Conservation (phyloP, 2,329 filamentous ascomycete species). For the Ophiostoma piceae region DNA sequence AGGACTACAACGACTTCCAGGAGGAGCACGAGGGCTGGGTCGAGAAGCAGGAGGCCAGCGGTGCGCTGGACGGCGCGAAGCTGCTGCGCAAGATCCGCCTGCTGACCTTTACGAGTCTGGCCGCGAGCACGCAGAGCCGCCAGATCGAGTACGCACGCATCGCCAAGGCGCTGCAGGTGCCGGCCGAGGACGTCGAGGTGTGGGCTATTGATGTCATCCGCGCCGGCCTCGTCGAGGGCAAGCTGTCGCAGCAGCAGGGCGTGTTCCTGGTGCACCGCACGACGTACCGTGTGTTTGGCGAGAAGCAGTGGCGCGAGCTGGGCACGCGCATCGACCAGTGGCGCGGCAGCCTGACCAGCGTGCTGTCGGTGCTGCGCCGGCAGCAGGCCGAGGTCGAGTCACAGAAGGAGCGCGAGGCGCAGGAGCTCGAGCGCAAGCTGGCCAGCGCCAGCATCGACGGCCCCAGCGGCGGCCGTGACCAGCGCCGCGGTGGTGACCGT, state of each 20-base stretch:
- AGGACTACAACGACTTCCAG: slow-evolving; percentile 93
- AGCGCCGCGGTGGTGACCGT: slow-evolving; percentile 20
- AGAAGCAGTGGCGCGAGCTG: slow-evolving; percentile 97
- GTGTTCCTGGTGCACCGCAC: slow-evolving; percentile 94
- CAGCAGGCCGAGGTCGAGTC: slow-evolving; percentile 75
- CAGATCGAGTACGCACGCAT: slow-evolving; percentile 86
- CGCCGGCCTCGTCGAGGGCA: slow-evolving; percentile 90
- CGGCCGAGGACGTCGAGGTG: slow-evolving; percentile 81
- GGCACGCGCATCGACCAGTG: slow-evolving; percentile 86
- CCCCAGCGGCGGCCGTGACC: slow-evolving; percentile 31
- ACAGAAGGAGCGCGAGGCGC: slow-evolving; percentile 71
- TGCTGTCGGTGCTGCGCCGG: slow-evolving; percentile 69
- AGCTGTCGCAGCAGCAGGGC: slow-evolving; percentile 85
- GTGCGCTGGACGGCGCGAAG: slow-evolving; percentile 43
- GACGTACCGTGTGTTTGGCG: slow-evolving; percentile 93
- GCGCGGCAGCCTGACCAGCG: slow-evolving; percentile 73
- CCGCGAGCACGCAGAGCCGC: slow-evolving; percentile 74
- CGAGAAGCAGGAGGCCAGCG: slow-evolving; percentile 67
- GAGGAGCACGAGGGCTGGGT: slow-evolving; percentile 85
- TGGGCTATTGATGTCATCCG: slow-evolving; percentile 99
- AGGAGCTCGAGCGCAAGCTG: slow-evolving; percentile 62
- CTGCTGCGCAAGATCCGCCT: slow-evolving; percentile 95
- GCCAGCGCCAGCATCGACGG: slow-evolving; percentile 33
- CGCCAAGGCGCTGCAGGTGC: slow-evolving; percentile 76
- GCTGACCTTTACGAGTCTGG: slow-evolving; percentile 84